These are phyloP conservation scores for Tulasnella sp. DNA, from an alignment of 768 basidiomycete species.

Conservation along the genomic window DNA sequence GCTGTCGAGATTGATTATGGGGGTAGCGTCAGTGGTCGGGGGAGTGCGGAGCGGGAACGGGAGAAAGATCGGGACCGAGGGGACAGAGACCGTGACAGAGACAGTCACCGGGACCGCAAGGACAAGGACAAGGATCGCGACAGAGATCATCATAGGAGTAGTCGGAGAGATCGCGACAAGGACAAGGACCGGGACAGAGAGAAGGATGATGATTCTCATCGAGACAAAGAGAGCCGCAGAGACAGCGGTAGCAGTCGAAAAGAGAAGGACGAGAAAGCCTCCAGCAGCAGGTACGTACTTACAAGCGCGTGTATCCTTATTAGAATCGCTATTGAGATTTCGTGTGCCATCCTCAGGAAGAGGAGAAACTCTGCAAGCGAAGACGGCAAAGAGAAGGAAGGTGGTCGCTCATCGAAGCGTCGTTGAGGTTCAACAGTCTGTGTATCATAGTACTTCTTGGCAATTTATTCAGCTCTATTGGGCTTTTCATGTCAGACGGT, in stretches of 20 bases:
- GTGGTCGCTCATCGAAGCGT: slow-evolving; percentile 10
- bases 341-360: background rate
- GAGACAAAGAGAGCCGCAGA: slow-evolving; percentile 9
- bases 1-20: slow-evolving; percentile 75
- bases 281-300: background rate
- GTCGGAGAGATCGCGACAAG: slow-evolving; percentile 10
- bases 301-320: background rate
- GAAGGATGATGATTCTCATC: slow-evolving; percentile 3
- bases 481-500: background rate
- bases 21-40: slow-evolving; percentile 15
- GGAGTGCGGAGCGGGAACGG: slow-evolving; percentile 15
- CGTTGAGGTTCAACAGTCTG: background rate
- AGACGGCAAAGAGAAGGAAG: background rate
- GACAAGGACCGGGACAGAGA: slow-evolving; percentile 14
- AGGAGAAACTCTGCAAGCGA: slow-evolving; percentile 6
- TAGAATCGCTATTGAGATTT: background rate
- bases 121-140: slow-evolving; percentile 12
- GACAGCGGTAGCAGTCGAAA: slow-evolving; percentile 10
- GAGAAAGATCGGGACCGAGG: slow-evolving; percentile 15
- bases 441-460: background rate
- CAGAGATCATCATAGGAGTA: slow-evolving; percentile 2
- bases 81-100: slow-evolving; percentile 10
- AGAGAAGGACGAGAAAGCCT: slow-evolving; percentile 6
- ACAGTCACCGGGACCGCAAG: slow-evolving; percentile 11
- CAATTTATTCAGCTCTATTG: slow-evolving; percentile 7